Evolutionary conservation across 2,329 filamentous ascomycete genomes (phyloP).

Genomic region (Rutstroemia sp.): DNA sequence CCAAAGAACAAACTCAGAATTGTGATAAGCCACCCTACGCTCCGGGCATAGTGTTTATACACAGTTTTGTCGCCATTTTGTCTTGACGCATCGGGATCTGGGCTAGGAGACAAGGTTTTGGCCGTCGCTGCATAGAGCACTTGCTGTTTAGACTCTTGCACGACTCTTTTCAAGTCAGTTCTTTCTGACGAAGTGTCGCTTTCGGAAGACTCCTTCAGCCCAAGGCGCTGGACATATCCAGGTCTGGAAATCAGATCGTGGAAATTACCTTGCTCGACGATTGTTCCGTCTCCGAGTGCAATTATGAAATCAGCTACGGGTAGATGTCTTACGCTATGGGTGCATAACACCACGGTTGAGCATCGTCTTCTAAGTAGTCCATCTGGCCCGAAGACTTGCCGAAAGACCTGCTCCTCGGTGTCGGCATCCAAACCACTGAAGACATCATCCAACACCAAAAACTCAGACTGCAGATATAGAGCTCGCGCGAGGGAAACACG

Average conservation of each 20-base stretch:
- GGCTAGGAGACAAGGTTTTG: neutral
- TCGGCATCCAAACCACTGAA: conserved; percentile 20
- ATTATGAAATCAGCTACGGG: conserved; percentile 35
- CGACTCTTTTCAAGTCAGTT: neutral
- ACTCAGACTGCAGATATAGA: conserved; percentile 7
- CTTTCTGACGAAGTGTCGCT: conserved; percentile 6
- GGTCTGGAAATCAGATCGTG: conserved; percentile 16
- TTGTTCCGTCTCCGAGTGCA: conserved; percentile 30
- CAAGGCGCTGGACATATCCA: conserved; percentile 28
- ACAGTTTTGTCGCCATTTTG: conserved; percentile 15
- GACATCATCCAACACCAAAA: conserved; percentile 18
- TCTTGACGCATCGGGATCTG: conserved; percentile 27
- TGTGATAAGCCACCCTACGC: conserved; percentile 13
- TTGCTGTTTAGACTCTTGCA: neutral
- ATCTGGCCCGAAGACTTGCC: neutral
- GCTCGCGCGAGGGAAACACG: conserved; percentile 22
- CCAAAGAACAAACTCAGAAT: conserved; percentile 13
- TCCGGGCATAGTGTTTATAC: conserved; percentile 19
- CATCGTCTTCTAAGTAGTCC: neutral
- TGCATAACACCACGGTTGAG: neutral
- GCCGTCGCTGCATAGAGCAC: neutral
- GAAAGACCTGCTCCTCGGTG: conserved; percentile 4
- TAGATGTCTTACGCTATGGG: conserved; percentile 21
- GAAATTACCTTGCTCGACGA: conserved; percentile 33
- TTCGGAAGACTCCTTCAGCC: conserved; percentile 25